Evolutionary conservation across 1,284 basidiomycete genomes (phyloP), one percentile per base, ranked within the genome.

Genomic region (Xerocomus nothofagi): DNA sequence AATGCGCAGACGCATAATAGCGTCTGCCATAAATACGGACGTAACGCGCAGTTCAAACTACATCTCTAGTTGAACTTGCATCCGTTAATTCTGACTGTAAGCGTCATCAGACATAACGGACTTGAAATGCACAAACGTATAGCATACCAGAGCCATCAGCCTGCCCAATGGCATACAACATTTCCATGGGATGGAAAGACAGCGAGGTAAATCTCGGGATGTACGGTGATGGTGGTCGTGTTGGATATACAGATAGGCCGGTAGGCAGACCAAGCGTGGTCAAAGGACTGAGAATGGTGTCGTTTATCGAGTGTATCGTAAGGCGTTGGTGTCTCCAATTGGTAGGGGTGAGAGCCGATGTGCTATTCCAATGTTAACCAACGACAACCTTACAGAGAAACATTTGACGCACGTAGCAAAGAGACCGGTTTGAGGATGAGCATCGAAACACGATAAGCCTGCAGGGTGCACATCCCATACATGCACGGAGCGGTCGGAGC

Each of bases 361-460:
- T 78, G 5, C 88, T 90, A 53, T 11, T 44, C 42, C 29, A 34
- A 31, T 14, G 48, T 57, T 34, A 58, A 6, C 39, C 9, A 45
- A 40, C 20, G 20, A 11, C 7, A 12, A 23, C 27, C 20, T 6
- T 23, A 34, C 6, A 29, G 7, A 33, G 15, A 21, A 18, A 47
- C 7, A 39, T 41, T 41, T 41, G 12, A 79, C 91, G 69, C 63
- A 95, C 91, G 84, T 82, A 32, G 92, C 94, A 66, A 96, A 91
- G 4, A 99, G 86, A 26, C 86, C 85, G 0, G 92, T 81, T 44
- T 88, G 82, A 23, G 88, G 79, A 68, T 99, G 97, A 9, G 93
- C 86, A 55, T 95, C 93, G 59, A 98, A 87, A 2, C 86, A 81
- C 23, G 91, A 85, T 40, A 98, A 73, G 7, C 94, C 90, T 38